Evolutionary conservation across 768 basidiomycete genomes (phyloP).

Genomic region (Saitozyma sp.): DNA sequence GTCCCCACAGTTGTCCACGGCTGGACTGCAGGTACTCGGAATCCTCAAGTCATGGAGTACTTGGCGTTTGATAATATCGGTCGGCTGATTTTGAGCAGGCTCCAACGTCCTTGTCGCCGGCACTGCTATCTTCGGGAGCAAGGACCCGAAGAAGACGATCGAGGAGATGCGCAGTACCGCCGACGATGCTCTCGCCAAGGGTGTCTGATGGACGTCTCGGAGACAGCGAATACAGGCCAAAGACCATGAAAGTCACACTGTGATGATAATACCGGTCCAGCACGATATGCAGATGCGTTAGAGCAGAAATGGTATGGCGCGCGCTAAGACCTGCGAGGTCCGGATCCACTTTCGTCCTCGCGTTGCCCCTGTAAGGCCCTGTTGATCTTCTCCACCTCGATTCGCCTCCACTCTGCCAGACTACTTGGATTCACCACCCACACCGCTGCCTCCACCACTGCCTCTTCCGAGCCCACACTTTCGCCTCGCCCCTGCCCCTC

Average conservation of each 20-base stretch:
- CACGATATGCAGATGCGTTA: no score
- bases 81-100: conserved; percentile 61
- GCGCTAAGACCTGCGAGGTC: no score
- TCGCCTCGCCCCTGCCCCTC: conserved; percentile 7
- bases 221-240: no score
- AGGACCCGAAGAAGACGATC: conserved; percentile 78
- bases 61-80: no score
- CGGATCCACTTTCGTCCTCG: background rate
- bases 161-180: conserved; percentile 23
- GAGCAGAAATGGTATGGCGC: no score
- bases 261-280: no score
- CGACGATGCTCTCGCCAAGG: conserved; percentile 22
- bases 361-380: conserved; percentile 1
- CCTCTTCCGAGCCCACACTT: conserved; percentile 19
- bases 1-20: conserved; percentile 2
- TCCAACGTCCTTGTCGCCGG: conserved; percentile 99
- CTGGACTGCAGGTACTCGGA: no score
- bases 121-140: conserved; percentile 85
- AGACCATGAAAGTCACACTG: no score
- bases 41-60: no score
- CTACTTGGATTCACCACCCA: conserved; percentile 81
- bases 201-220: background rate
- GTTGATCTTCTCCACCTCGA: conserved; percentile 35
- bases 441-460: conserved; percentile 55
- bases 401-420: conserved; percentile 62